These are phyloP conservation scores for Boletus tomentosulus DNA, from an alignment of 768 basidiomycete species.

Conservation along the genomic window DNA sequence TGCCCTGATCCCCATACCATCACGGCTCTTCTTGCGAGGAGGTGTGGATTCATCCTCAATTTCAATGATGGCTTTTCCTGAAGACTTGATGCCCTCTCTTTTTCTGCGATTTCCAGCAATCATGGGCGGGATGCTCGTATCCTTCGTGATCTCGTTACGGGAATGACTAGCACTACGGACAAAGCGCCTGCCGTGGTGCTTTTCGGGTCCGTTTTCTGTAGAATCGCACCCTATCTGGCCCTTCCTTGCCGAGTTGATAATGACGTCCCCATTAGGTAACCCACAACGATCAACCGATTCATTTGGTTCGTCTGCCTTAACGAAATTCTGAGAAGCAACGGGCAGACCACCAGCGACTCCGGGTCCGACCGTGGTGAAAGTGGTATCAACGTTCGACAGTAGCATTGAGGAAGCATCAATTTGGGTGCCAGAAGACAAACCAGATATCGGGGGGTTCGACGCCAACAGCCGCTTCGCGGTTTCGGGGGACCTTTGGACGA, in stretches of 20 bases:
- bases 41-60: slow-evolving; percentile 12
- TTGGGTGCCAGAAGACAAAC: slow-evolving; percentile 14
- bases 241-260: not conserved
- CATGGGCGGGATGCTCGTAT: slow-evolving; percentile 6
- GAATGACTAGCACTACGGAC: not conserved
- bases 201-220: not conserved
- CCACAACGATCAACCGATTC: not conserved
- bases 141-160: not conserved
- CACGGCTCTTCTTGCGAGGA: slow-evolving; percentile 20
- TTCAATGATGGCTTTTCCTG: slow-evolving; percentile 4
- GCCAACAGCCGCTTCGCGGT: not conserved
- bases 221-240: not conserved
- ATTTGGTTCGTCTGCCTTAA: not conserved
- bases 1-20: not conserved
- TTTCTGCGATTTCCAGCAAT: slow-evolving; percentile 27
- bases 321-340: not conserved
- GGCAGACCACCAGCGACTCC: not conserved
- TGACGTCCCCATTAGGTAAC: not conserved
- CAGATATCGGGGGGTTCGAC: slow-evolving; percentile 7
- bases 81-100: slow-evolving; percentile 12
- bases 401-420: slow-evolving; percentile 9
- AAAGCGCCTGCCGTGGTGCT: not conserved
- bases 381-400: slow-evolving; percentile 2
- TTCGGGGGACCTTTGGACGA: not conserved
- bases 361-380: not conserved